Evolutionary conservation across 2,329 filamentous ascomycete genomes (phyloP).

Genomic region (Fusarium sp.): DNA sequence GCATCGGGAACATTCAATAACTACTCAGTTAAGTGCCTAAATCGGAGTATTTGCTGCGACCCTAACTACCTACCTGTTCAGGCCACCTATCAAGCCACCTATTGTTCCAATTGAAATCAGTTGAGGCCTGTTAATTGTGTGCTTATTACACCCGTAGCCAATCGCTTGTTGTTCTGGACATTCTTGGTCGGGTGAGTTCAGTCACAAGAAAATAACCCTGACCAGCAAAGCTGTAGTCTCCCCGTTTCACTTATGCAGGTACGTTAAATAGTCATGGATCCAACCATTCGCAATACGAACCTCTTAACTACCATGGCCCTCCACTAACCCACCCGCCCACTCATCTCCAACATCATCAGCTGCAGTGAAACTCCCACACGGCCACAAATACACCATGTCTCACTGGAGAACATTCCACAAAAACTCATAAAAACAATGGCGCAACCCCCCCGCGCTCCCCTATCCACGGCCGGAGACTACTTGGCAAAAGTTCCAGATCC

Average conservation of each 20-base stretch:
- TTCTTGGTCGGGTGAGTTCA: background rate
- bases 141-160: background rate
- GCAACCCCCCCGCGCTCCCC: constrained; percentile 13
- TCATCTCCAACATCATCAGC: constrained; percentile 15
- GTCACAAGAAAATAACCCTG: background rate
- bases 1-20: background rate
- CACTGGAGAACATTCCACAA: background rate
- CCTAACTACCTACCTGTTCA: background rate
- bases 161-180: no score
- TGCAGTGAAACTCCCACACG: constrained; percentile 19
- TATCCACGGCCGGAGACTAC: background rate
- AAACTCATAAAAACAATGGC: constrained; percentile 23
- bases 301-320: background rate
- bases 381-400: constrained; percentile 5
- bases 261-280: background rate
- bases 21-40: no score
- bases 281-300: background rate
- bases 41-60: constrained; percentile 3
- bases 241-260: constrained; percentile 29
- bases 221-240: no score
- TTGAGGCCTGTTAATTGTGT: background rate
- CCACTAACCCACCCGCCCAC: constrained; percentile 2
- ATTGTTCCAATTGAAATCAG: background rate
- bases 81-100: background rate
- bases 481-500: constrained; percentile 23